Evolutionary conservation across 192 early-diverging fungal genomes (phyloP).

Genomic region (Mortierella hygrophila): DNA sequence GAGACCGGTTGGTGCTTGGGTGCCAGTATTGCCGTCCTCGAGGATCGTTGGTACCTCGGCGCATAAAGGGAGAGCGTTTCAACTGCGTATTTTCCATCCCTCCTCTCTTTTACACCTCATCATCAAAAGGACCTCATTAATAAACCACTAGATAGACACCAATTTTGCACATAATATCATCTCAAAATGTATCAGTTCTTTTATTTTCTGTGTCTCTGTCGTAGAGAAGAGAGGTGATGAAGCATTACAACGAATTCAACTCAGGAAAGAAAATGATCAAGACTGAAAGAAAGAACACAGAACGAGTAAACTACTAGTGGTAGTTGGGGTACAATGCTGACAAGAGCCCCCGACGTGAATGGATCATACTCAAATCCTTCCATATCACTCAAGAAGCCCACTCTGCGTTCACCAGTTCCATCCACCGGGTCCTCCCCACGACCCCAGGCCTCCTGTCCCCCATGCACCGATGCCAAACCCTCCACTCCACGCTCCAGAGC

Average conservation of each 20-base stretch:
- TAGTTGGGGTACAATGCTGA: background rate
- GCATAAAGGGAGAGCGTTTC: background rate
- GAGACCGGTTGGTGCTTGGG: conserved; percentile 99
- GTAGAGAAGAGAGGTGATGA: background rate
- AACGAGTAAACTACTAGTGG: background rate
- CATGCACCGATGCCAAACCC: background rate
- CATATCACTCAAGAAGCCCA: too few species aligned
- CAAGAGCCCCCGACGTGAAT: background rate
- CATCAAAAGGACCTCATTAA: background rate
- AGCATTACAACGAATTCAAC: background rate
- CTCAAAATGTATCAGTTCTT: background rate
- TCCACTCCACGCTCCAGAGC: background rate
- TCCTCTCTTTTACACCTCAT: background rate
- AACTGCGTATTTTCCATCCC: background rate
- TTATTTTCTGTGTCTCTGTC: background rate
- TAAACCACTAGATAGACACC: conserved; percentile 4
- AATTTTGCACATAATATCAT: too few species aligned
- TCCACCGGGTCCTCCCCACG: background rate
- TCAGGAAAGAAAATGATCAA: background rate
- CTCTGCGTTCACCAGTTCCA: background rate
- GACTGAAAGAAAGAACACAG: background rate
- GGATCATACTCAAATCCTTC: background rate
- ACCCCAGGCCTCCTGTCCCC: too few species aligned
- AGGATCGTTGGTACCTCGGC: conserved; percentile 54
- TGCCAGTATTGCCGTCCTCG: conserved; percentile 88